Percentiles rank a stretch among this genome's conserved stretches.
Evolutionary conservation across 805 yeast genomes (phyloP).

Genomic region (Priceomyces haplophilus): DNA sequence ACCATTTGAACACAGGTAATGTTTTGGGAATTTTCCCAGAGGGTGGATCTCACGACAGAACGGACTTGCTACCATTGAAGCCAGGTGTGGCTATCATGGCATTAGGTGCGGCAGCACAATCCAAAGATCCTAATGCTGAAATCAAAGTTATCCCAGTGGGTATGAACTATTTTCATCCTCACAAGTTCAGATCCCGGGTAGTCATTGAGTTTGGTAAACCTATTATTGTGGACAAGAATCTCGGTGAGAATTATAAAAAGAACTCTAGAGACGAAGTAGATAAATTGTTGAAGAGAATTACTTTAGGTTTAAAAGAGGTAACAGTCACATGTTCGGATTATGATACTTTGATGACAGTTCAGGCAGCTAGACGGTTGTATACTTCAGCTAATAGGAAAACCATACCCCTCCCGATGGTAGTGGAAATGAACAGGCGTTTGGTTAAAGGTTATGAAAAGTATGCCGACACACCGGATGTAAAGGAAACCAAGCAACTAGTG

Average conservation of each 20-base stretch:
- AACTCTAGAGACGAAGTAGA: slow-evolving; percentile 27
- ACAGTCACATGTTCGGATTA: slow-evolving; percentile 41
- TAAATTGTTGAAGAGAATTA: slow-evolving; percentile 25
- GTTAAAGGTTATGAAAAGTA: slow-evolving; percentile 35
- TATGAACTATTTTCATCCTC: slow-evolving; percentile 41
- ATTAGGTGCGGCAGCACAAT: slow-evolving; percentile 35
- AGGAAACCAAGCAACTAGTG: slow-evolving; percentile 28
- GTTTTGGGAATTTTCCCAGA: slow-evolving; percentile 43
- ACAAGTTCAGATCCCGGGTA: slow-evolving; percentile 39
- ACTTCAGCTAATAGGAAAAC: slow-evolving; percentile 30
- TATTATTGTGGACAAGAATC: slow-evolving; percentile 27
- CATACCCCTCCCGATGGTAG: slow-evolving; percentile 41
- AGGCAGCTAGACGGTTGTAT: slow-evolving; percentile 41
- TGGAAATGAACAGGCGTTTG: slow-evolving; percentile 40
- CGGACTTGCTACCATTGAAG: slow-evolving; percentile 40
- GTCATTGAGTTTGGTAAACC: slow-evolving; percentile 44
- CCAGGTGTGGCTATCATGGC: slow-evolving; percentile 48
- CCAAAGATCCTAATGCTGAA: slow-evolving; percentile 19
- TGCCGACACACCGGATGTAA: slow-evolving; percentile 33
- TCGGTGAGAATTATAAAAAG: slow-evolving; percentile 26
- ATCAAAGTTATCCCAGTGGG: slow-evolving; percentile 41
- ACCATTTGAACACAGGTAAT: slow-evolving; percentile 30
- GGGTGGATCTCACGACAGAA: slow-evolving; percentile 44
- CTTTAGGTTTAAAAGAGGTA: slow-evolving; percentile 36
- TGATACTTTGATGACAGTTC: slow-evolving; percentile 42